A percentile compares a stretch with the other conserved stretches of the same genome.
Conservation (phyloP, 2,329 filamentous ascomycete genomes). For the Beauveria varroae region DNA sequence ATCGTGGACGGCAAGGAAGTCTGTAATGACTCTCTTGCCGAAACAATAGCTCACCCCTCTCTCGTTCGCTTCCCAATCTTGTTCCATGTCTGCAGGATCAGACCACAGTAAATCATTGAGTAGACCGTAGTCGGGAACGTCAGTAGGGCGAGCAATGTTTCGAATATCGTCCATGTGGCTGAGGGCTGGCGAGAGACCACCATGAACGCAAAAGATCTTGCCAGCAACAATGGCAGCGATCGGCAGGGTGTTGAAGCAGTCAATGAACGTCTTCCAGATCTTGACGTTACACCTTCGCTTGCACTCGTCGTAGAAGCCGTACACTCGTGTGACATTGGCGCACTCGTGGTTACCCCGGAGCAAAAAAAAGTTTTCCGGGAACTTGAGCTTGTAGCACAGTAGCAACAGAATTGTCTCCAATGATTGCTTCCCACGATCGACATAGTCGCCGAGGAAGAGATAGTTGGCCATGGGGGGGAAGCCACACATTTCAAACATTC, state of each 20-base stretch:
- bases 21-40: constrained; percentile 94
- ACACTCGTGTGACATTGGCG: constrained; percentile 90
- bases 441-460: constrained; percentile 91
- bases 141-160: constrained; percentile 88
- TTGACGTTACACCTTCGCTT: constrained; percentile 95
- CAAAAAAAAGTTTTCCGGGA: constrained; percentile 94
- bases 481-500: constrained; percentile 98
- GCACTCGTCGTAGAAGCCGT: constrained; percentile 97
- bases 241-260: constrained; percentile 91
- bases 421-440: constrained; percentile 92
- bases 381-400: constrained; percentile 95
- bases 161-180: constrained; percentile 98
- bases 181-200: constrained; percentile 83
- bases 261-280: constrained; percentile 96
- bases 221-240: constrained; percentile 95
- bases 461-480: constrained; percentile 91
- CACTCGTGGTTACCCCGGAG: constrained; percentile 94
- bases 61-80: constrained; percentile 97
- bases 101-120: constrained; percentile 96
- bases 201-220: constrained; percentile 97
- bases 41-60: constrained; percentile 97
- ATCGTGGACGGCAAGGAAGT: constrained; percentile 89
- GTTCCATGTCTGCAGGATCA: constrained; percentile 95
- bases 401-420: constrained; percentile 89
- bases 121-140: constrained; percentile 93